Base-by-base conservation (phyloP, 768 basidiomycete genomes). In the Lactarius sanguifluus region DNA sequence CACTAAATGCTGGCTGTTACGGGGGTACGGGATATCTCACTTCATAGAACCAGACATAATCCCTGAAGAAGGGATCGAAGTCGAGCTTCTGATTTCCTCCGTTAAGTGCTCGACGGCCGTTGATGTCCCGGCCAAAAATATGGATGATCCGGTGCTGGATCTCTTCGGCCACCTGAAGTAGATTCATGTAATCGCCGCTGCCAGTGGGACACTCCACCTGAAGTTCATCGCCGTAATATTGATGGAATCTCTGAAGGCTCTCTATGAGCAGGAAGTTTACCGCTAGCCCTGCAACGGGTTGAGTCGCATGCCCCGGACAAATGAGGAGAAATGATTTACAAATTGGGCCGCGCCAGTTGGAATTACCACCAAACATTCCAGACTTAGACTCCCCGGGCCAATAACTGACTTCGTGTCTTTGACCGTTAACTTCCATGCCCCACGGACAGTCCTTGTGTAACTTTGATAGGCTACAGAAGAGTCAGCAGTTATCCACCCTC, bases 91-190 rank as follows among this genome's bases (percentile, higher is more conserved):
- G 81, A 73, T 90, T 90, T 8, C 94, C 94, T 23, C 96, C 97
- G 73, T 99, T 98, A 20, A 90, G 91, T 0, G 97, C 95, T 47
- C 97, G 83, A 67, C 85, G 83, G 12, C 96, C 95, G 66, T 92
- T 84, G 68, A 85, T 76, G 74, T 99, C 96, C 32, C 95, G 87
- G n/a, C 92, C 89, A 73, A 99, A 99, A 72, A 99, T 94, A 76
- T 98, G 95, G 64, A 98, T 99, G 68, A 98, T 88, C n/a, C 97
- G 89, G 74, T 98, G 96, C 76, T 98, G 97, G 64, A 99, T 95
- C 77, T 99, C 97, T 73, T 98, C 96, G 6, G 97, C 94, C 23
- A 96, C 94, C 65, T 86, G 84, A 12, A 90, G 92, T 9, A 99
- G 86, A 74, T 94, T 92, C 95, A 98, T 98, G 77, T 89, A 94